These are phyloP conservation scores for Phialocephala sp. DNA, from an alignment of 2,329 filamentous ascomycete species.

Conservation along the genomic window DNA sequence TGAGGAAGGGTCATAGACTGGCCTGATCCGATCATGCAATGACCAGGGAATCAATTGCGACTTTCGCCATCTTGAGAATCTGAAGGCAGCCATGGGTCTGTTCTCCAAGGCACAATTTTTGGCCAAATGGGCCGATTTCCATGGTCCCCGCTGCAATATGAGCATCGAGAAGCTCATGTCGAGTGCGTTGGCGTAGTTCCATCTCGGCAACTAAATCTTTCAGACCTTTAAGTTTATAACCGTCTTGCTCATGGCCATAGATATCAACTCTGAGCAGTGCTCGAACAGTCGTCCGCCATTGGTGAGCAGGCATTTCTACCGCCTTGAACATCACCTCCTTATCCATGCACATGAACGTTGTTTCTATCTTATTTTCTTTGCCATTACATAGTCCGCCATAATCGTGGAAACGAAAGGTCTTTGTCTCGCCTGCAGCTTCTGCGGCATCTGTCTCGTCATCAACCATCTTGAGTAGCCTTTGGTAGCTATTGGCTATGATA, in stretches of 20 bases:
- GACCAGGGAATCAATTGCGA: constrained; percentile 58
- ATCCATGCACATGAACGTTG: constrained; percentile 29
- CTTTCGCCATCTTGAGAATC: constrained; percentile 60
- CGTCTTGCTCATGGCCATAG: constrained; percentile 52
- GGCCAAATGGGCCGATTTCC: constrained; percentile 33
- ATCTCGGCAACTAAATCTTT: constrained; percentile 59
- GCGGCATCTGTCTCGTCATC: constrained; percentile 57
- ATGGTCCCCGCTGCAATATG: constrained; percentile 42
- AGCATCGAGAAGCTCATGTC: constrained; percentile 58
- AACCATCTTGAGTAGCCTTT: constrained; percentile 58
- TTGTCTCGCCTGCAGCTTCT: constrained; percentile 47
- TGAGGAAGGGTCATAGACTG: neutral
- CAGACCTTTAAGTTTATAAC: constrained; percentile 53
- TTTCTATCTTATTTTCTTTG: constrained; percentile 19
- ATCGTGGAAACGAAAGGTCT: constrained; percentile 38
- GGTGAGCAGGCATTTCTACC: constrained; percentile 54
- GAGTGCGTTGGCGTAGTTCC: constrained; percentile 54
- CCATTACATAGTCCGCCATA: constrained; percentile 38
- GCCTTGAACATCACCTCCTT: constrained; percentile 46
- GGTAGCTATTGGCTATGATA: constrained; percentile 63
- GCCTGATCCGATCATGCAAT: constrained; percentile 47
- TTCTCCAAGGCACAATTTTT: constrained; percentile 44
- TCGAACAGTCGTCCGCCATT: constrained; percentile 61
- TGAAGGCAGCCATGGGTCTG: constrained; percentile 52
- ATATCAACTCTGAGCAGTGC: constrained; percentile 62